These are phyloP conservation scores for Annulohypoxylon truncatum DNA, from an alignment of 2,329 filamentous ascomycete species.

Conservation along the genomic window DNA sequence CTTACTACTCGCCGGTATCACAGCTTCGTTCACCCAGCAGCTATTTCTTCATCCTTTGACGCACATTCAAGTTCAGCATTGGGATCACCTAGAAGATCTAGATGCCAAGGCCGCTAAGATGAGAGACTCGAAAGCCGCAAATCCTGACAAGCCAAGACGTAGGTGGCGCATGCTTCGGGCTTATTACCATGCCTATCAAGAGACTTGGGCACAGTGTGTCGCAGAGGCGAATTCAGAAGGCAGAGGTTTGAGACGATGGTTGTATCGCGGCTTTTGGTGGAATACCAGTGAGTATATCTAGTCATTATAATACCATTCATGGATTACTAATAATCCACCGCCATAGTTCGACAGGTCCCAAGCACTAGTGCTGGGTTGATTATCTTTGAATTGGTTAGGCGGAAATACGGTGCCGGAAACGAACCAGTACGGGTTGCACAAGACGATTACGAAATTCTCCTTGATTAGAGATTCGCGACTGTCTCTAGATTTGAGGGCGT, in stretches of 20 bases:
- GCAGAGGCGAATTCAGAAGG: conserved; percentile 67
- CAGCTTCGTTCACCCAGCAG: conserved; percentile 76
- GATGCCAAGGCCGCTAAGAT: conserved; percentile 69
- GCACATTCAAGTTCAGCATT: conserved; percentile 78
- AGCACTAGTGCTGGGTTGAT: conserved; percentile 82
- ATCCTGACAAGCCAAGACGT: conserved; percentile 51
- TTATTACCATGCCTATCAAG: conserved; percentile 78
- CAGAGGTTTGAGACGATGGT: conserved; percentile 68
- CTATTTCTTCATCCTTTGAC: conserved; percentile 76
- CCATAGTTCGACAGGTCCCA: conserved; percentile 72
- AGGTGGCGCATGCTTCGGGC: conserved; percentile 68
- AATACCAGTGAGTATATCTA: conserved; percentile 60
- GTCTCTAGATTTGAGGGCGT: conserved; percentile 4
- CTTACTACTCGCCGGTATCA: conserved; percentile 74
- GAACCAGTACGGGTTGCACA: conserved; percentile 73
- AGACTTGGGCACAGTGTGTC: conserved; percentile 71
- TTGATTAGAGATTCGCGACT: conserved; percentile 54
- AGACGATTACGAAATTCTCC: conserved; percentile 77
- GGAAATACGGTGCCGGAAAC: conserved; percentile 74
- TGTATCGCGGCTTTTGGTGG: conserved; percentile 79
- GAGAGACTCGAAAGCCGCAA: conserved; percentile 49
- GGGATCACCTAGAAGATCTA: conserved; percentile 77
- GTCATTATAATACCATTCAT: background rate
- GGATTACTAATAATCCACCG: conserved; percentile 2
- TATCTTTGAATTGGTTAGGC: conserved; percentile 79